Evolutionary conservation across 805 yeast genomes (phyloP).

Genomic region (Candida yuanshanica): DNA sequence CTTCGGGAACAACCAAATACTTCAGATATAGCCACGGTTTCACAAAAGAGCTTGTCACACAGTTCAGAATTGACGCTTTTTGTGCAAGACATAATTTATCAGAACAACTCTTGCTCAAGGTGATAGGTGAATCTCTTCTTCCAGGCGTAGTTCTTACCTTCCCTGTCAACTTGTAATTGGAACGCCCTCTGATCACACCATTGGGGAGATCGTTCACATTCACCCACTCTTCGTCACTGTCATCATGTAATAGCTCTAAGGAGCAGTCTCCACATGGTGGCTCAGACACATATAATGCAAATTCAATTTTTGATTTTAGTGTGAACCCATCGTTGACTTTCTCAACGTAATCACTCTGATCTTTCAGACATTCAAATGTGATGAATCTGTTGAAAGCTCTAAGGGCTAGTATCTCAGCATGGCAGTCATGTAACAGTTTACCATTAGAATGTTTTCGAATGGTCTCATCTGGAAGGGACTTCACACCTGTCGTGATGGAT

Average conservation of each 20-base stretch:
- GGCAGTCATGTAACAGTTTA: constrained; percentile 72
- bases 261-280: constrained; percentile 92
- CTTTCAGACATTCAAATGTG: constrained; percentile 14
- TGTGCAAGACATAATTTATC: constrained; percentile 75
- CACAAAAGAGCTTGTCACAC: constrained; percentile 33
- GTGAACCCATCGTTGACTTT: constrained; percentile 15
- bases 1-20: constrained; percentile 44
- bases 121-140: constrained; percentile 63
- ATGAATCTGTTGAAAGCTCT: constrained; percentile 54
- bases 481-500: constrained; percentile 75
- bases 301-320: constrained; percentile 32
- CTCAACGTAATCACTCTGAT: constrained; percentile 9
- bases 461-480: constrained; percentile 55
- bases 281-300: constrained; percentile 65
- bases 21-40: constrained; percentile 35
- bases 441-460: constrained; percentile 46
- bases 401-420: constrained; percentile 78
- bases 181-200: constrained; percentile 54
- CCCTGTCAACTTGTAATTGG: constrained; percentile 50
- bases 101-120: constrained; percentile 81
- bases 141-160: constrained; percentile 92
- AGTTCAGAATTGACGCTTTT: constrained; percentile 45
- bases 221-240: constrained; percentile 17
- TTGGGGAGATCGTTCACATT: constrained; percentile 10
- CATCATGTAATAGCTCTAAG: constrained; percentile 38